Evolutionary conservation across 1,284 basidiomycete genomes (phyloP).

Genomic region (Ustilago trichophora): DNA sequence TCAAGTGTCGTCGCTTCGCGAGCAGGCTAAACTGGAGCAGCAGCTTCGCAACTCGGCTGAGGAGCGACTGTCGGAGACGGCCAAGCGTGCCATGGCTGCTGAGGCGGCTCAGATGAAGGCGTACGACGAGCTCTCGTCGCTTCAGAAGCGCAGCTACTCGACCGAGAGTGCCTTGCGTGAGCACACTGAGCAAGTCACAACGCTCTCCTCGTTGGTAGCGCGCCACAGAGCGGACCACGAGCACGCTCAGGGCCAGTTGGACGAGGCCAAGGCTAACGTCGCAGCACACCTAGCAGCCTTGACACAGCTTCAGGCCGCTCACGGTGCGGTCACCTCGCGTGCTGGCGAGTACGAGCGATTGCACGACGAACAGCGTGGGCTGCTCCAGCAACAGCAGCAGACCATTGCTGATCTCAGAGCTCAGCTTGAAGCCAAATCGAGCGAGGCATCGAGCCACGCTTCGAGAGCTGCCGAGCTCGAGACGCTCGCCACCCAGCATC

Average conservation of each 20-base stretch:
- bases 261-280: slow-evolving; percentile 71
- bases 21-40: slow-evolving; percentile 72
- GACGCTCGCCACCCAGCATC: slow-evolving; percentile 74
- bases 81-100: slow-evolving; percentile 81
- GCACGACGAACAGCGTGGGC: slow-evolving; percentile 68
- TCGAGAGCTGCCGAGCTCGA: slow-evolving; percentile 78
- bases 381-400: slow-evolving; percentile 63
- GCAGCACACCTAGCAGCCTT: slow-evolving; percentile 86
- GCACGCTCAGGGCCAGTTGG: slow-evolving; percentile 75
- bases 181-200: slow-evolving; percentile 78
- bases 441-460: slow-evolving; percentile 69
- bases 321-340: slow-evolving; percentile 79
- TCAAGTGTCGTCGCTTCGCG: slow-evolving; percentile 70
- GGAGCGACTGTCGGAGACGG: slow-evolving; percentile 79
- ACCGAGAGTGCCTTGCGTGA: slow-evolving; percentile 80
- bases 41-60: slow-evolving; percentile 77
- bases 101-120: slow-evolving; percentile 80
- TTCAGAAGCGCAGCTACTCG: slow-evolving; percentile 75
- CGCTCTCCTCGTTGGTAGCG: slow-evolving; percentile 78
- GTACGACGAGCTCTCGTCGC: slow-evolving; percentile 76
- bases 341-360: slow-evolving; percentile 82
- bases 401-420: slow-evolving; percentile 80
- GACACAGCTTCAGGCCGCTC: slow-evolving; percentile 81
- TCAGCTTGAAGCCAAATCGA: slow-evolving; percentile 73
- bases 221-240: slow-evolving; percentile 83